These are phyloP conservation scores for Aureobasidium sp. DNA, from an alignment of 2,329 filamentous ascomycete genomes.

Conservation along the genomic window DNA sequence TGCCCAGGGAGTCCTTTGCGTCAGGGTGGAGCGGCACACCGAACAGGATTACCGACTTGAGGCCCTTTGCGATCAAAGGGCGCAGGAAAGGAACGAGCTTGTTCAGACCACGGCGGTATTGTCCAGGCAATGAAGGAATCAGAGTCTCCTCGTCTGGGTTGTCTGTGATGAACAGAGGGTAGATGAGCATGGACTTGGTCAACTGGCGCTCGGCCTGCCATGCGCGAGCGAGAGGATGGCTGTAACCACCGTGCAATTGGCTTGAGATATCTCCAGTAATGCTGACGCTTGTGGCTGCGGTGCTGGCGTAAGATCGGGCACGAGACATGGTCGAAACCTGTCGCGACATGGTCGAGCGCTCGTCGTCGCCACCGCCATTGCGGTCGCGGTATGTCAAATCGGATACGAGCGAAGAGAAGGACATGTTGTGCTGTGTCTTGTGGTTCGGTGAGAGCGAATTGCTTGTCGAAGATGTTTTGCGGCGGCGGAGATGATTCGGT, in stretches of 20 bases:
- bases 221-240: conserved; percentile 43
- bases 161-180: conserved; percentile 93
- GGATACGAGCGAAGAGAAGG: conserved; percentile 47
- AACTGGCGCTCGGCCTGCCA: conserved; percentile 49
- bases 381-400: conserved; percentile 44
- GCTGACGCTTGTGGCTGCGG: conserved; percentile 47
- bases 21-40: conserved; percentile 78
- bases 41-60: conserved; percentile 90
- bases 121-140: conserved; percentile 85
- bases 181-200: conserved; percentile 89
- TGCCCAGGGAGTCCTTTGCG: conserved; percentile 86
- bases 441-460: not conserved
- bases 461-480: conserved; percentile 4
- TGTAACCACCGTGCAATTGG: conserved; percentile 47
- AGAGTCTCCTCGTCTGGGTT: conserved; percentile 84
- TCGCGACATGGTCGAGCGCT: conserved; percentile 29
- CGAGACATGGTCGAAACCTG: conserved; percentile 34
- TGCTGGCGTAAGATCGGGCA: conserved; percentile 45
- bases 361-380: conserved; percentile 36
- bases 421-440: conserved; percentile 32
- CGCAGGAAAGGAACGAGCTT: conserved; percentile 76
- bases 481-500: conserved; percentile 4
- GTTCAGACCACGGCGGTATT: conserved; percentile 82
- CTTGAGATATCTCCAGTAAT: conserved; percentile 46
- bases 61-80: conserved; percentile 79